Percentiles rank a stretch among this genome's conserved stretches.
Evolutionary conservation across 148 eudicot species (phyloP).

Genomic region (Gaultheria prostrata): DNA sequence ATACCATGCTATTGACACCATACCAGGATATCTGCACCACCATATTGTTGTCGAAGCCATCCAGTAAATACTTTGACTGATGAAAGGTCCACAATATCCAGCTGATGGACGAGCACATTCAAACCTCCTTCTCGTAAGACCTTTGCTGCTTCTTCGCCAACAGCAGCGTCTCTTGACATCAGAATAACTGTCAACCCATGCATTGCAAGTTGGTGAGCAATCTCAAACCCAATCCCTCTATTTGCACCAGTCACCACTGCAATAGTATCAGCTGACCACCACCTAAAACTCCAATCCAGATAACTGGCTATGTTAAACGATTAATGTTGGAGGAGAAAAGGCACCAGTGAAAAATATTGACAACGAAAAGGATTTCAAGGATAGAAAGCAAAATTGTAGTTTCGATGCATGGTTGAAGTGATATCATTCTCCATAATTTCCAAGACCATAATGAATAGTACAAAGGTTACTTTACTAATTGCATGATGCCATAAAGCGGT

Average conservation of each 20-base stretch:
- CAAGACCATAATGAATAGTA: not conserved
- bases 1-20: not conserved
- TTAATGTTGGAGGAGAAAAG: not conserved
- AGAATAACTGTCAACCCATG: constrained; percentile 79
- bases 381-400: not conserved
- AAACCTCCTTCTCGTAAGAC: constrained; percentile 77
- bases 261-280: constrained; percentile 81
- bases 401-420: not conserved
- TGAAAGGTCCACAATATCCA: constrained; percentile 65
- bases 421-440: not conserved
- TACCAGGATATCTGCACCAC: constrained; percentile 89
- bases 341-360: not conserved
- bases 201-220: constrained; percentile 66
- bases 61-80: constrained; percentile 56
- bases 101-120: constrained; percentile 72
- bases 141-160: constrained; percentile 82
- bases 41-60: constrained; percentile 58
- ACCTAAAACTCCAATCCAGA: constrained; percentile 40
- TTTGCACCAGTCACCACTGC: constrained; percentile 94
- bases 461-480: not conserved
- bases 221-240: constrained; percentile 97
- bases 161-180: constrained; percentile 67
- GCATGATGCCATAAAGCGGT: not conserved
- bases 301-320: not conserved
- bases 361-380: not conserved